Conservation (phyloP, 2,329 filamentous ascomycete species). For the Conoideocrella luteorostrata region DNA sequence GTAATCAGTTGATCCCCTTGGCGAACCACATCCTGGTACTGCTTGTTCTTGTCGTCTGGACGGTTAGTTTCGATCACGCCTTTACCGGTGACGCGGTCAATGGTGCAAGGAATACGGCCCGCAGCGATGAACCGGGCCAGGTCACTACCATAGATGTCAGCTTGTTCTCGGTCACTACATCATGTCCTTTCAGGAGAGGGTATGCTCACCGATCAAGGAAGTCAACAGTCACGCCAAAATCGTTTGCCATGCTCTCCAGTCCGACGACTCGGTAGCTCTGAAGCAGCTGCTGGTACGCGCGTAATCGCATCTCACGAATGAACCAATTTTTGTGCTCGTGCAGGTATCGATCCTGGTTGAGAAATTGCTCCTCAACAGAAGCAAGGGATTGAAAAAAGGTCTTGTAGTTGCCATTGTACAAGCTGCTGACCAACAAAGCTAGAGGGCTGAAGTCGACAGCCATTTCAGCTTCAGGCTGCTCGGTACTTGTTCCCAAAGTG, state of each 20-base stretch:
- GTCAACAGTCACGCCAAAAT: constrained; percentile 95
- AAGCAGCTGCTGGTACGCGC: constrained; percentile 92
- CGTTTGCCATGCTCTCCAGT: constrained; percentile 92
- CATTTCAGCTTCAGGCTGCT: constrained; percentile 71
- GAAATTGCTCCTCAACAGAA: constrained; percentile 85
- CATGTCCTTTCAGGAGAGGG: neutral
- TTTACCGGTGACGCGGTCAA: constrained; percentile 92
- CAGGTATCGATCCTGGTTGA: constrained; percentile 89
- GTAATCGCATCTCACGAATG: constrained; percentile 94
- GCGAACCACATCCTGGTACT: constrained; percentile 96
- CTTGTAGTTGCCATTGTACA: constrained; percentile 93
- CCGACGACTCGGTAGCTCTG: constrained; percentile 97
- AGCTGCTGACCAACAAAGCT: constrained; percentile 77
- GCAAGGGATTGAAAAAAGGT: constrained; percentile 88
- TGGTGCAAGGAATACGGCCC: constrained; percentile 90
- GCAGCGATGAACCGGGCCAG: constrained; percentile 95
- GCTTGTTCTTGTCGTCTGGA: constrained; percentile 98
- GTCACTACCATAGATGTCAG: constrained; percentile 50
- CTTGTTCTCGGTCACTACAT: constrained; percentile 1
- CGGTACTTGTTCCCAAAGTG: constrained; percentile 65
- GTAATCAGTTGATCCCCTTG: constrained; percentile 97
- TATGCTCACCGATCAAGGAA: constrained; percentile 79
- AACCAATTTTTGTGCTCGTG: constrained; percentile 97
- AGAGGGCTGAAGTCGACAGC: constrained; percentile 86
- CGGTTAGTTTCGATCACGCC: constrained; percentile 97